phyloP scores from a whole-genome alignment of 495 filamentous ascomycete genomes.

The Friedmanniomyces simplex region DNA sequence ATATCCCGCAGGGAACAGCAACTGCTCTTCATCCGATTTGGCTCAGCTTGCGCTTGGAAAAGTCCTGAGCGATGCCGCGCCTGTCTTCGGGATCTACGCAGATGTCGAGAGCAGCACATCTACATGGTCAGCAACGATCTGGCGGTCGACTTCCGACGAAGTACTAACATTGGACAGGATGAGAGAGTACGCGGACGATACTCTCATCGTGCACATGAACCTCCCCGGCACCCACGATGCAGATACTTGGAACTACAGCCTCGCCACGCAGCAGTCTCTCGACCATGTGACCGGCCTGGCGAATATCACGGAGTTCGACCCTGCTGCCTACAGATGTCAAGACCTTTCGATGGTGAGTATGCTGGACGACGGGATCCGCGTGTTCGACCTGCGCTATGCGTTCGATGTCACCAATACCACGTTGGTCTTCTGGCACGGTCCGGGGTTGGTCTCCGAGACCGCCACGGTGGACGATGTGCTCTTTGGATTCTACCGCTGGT shows the following conservation, averaged over 20 bases:
- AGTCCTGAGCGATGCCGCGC: slow-evolving; percentile 34
- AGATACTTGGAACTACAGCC: slow-evolving; percentile 46
- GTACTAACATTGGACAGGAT: slow-evolving; percentile 25
- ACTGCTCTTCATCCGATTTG: slow-evolving; percentile 13
- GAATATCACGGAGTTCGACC: slow-evolving; percentile 1
- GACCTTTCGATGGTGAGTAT: slow-evolving; percentile 29
- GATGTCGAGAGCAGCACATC: slow-evolving; percentile 22
- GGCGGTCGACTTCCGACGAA: background rate
- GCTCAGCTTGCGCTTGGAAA: slow-evolving; percentile 35
- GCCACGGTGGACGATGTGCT: slow-evolving; percentile 40
- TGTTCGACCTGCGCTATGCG: slow-evolving; percentile 43
- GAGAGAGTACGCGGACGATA: slow-evolving; percentile 34
- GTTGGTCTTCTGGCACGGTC: slow-evolving; percentile 42
- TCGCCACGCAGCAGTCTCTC: slow-evolving; percentile 35
- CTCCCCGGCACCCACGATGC: slow-evolving; percentile 47
- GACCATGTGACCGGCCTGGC: slow-evolving; percentile 27
- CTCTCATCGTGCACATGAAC: slow-evolving; percentile 38
- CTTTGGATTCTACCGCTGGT: slow-evolving; percentile 42
- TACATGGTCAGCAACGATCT: slow-evolving; percentile 27
- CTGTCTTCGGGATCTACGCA: slow-evolving; percentile 35
- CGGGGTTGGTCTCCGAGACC: slow-evolving; percentile 36
- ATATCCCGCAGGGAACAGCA: background rate
- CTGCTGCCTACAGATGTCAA: slow-evolving; percentile 38
- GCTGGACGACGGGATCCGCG: slow-evolving; percentile 40
- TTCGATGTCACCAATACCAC: slow-evolving; percentile 37